These are phyloP conservation scores for Trifolium subterraneum DNA, from an alignment of 306 rosid genomes.

Conservation along the genomic window DNA sequence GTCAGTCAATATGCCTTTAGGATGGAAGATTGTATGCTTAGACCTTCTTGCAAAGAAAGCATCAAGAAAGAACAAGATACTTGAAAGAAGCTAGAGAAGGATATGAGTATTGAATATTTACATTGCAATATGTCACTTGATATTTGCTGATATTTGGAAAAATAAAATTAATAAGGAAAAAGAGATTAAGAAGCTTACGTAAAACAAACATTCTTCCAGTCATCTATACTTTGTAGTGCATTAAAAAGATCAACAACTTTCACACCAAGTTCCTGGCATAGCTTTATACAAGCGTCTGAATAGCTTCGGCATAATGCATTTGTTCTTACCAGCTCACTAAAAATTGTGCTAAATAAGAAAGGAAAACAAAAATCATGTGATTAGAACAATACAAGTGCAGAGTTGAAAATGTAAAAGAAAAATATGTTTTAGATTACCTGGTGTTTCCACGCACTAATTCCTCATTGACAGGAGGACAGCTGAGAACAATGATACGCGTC, in stretches of 20 bases:
- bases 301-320: constrained; percentile 78
- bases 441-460: constrained; percentile 53
- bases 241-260: constrained; percentile 77
- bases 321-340: constrained; percentile 84
- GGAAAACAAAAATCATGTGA: constrained; percentile 12
- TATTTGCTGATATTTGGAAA: constrained; percentile 18
- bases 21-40: too few relatives aligned
- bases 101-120: constrained; percentile 17
- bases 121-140: constrained; percentile 25
- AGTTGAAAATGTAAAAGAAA: constrained; percentile 27
- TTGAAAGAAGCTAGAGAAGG: constrained; percentile 20
- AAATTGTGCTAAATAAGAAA: constrained; percentile 51
- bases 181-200: constrained; percentile 61
- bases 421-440: constrained; percentile 57
- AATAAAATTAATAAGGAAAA: constrained; percentile 14
- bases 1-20: too few relatives aligned
- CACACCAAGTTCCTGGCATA: constrained; percentile 76
- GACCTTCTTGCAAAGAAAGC: constrained; percentile 22
- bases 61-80: constrained; percentile 10
- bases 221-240: constrained; percentile 70
- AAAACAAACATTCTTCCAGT: constrained; percentile 75
- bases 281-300: constrained; percentile 81
- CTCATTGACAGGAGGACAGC: constrained; percentile 87
- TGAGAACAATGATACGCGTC: constrained; percentile 70
- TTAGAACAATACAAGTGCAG: constrained; percentile 24